Base-by-base conservation (phyloP, 2,329 filamentous ascomycete species). In the Emydomyces testavorans region DNA sequence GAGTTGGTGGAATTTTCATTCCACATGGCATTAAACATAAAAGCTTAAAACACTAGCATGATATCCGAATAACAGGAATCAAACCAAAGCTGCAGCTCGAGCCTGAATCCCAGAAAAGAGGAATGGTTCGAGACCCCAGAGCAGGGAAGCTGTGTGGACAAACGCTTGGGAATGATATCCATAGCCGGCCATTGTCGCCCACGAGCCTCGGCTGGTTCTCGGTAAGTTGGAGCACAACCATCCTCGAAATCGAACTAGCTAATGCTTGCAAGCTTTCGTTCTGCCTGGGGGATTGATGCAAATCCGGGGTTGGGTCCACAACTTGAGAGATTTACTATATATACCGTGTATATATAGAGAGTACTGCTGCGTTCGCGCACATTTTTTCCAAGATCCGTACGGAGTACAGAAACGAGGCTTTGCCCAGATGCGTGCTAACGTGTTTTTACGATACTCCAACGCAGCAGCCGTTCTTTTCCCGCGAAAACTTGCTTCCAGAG, bases 41-140 rank as follows among this genome's bases (percentile, higher is more conserved):
- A 23, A 46, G 20, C 26, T 1, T 24, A 15, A 23, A 34, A 21
- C 23, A 15, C n/a, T 24, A n/a, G n/a, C n/a, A n/a, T n/a, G n/a
- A n/a, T n/a, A n/a, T n/a, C n/a, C n/a, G n/a, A n/a, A n/a, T n/a
- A n/a, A n/a, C n/a, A n/a, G n/a, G n/a, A n/a, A n/a, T n/a, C n/a
- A 37, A 29, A 29, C n/a, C 34, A 21, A 38, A 39, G 34, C 38
- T 38, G n/a, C 16, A 15, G 38, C 8, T n/a, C n/a, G n/a, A n/a
- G 29, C 8, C 35, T 32, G 23, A 35, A 11, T 15, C 28, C 16
- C 16, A 20, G 21, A 20, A 26, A 20, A 32, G 37, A 34, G 15
- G 40, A 35, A 15, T 32, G 28, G 36, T 32, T 47, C 45, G 26
- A 34, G 36, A 26, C 26, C n/a, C 35, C 11, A 32, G 39, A 34